phyloP scores from a whole-genome alignment of 495 filamentous ascomycete species.

The Darksidea phi region DNA sequence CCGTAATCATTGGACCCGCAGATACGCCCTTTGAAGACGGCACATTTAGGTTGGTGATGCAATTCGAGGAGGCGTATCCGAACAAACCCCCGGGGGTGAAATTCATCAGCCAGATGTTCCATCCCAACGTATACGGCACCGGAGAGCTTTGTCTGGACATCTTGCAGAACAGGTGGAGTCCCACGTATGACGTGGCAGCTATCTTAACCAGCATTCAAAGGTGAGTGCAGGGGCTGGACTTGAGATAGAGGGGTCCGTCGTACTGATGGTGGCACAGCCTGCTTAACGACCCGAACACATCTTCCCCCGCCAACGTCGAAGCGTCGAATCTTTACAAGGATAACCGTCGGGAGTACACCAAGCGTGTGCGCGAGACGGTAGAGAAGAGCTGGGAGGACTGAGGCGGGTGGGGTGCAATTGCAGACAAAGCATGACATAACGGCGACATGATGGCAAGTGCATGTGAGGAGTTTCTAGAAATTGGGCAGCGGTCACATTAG shows the following conservation, averaged over 20 bases:
- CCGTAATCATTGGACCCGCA: slow-evolving; percentile 95
- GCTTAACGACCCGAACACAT: slow-evolving; percentile 97
- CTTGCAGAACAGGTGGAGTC: slow-evolving; percentile 97
- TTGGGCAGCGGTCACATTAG: background rate
- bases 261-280: slow-evolving; percentile 56
- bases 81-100: slow-evolving; percentile 98
- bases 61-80: slow-evolving; percentile 97
- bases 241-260: background rate
- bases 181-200: slow-evolving; percentile 96
- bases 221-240: slow-evolving; percentile 48
- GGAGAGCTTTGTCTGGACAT: slow-evolving; percentile 97
- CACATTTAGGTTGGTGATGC: slow-evolving; percentile 96
- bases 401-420: background rate
- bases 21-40: slow-evolving; percentile 99
- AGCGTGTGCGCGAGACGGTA: slow-evolving; percentile 92
- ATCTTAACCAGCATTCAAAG: slow-evolving; percentile 98
- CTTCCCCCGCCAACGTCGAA: slow-evolving; percentile 95
- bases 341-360: slow-evolving; percentile 92
- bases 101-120: slow-evolving; percentile 98
- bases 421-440: background rate
- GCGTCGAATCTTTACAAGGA: slow-evolving; percentile 98
- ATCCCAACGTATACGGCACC: slow-evolving; percentile 96
- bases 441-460: background rate
- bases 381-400: slow-evolving; percentile 96
- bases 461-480: background rate